Conservation (phyloP, 148 eudicot genomes). For the Gaultheria prostrata region DNA sequence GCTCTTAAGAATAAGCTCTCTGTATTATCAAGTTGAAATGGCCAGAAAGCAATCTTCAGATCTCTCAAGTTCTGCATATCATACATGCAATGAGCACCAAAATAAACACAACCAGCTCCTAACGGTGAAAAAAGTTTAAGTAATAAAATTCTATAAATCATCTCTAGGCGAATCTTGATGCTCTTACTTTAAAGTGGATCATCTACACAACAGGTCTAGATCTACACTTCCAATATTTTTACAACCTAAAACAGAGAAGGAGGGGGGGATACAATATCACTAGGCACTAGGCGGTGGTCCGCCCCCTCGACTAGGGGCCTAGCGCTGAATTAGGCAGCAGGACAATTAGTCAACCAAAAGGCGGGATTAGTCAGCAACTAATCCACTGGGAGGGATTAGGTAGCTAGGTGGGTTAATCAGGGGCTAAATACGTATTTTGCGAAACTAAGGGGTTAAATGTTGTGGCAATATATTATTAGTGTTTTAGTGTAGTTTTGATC, state of each 20-base stretch:
- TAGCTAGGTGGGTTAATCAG: too few species aligned
- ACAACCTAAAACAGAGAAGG: neutral
- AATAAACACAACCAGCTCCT: slow-evolving; percentile 6
- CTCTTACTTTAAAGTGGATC: neutral
- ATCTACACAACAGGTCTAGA: neutral
- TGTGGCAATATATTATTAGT: too few species aligned
- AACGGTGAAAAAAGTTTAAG: neutral
- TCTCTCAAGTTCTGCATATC: slow-evolving; percentile 56
- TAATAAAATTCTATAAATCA: neutral
- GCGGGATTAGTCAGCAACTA: too few species aligned
- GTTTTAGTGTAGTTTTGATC: too few species aligned
- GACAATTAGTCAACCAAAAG: too few species aligned
- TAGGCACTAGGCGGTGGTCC: too few species aligned
- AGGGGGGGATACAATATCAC: too few species aligned
- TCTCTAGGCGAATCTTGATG: neutral
- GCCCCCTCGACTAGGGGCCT: too few species aligned
- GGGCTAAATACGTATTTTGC: too few species aligned
- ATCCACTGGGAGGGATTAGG: too few species aligned
- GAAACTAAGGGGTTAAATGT: too few species aligned
- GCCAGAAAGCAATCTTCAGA: slow-evolving; percentile 84
- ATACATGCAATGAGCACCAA: slow-evolving; percentile 10
- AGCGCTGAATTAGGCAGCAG: too few species aligned
- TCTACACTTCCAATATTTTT: neutral
- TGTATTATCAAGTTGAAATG: slow-evolving; percentile 68
- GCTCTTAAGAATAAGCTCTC: slow-evolving; percentile 78